Conservation (phyloP, 805 yeast species). For the Candida ovalis region DNA sequence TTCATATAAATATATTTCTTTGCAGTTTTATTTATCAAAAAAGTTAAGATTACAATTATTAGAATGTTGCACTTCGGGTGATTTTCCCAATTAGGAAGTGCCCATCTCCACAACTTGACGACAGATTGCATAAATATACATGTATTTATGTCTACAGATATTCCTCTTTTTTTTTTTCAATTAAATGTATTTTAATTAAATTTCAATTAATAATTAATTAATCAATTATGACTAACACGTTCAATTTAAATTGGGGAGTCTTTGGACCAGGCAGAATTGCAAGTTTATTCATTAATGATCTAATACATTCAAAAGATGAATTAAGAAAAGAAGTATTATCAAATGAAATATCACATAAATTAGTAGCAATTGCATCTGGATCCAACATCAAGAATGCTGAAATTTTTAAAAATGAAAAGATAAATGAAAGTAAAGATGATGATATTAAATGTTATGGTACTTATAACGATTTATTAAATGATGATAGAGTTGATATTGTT, state of each 20-base stretch:
- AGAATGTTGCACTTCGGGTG: too few species aligned
- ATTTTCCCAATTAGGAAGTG: too few species aligned
- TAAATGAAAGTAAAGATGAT: conserved; percentile 10
- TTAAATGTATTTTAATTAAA: not conserved
- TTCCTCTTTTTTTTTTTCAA: not conserved
- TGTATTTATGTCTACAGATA: too few species aligned
- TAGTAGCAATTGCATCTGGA: conserved; percentile 39
- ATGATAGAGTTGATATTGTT: conserved; percentile 40
- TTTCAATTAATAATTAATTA: not conserved
- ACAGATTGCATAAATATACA: too few species aligned
- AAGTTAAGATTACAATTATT: too few species aligned
- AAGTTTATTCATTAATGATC: conserved; percentile 37
- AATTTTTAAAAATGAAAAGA: conserved; percentile 11
- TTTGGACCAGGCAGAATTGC: conserved; percentile 49
- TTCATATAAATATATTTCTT: too few species aligned
- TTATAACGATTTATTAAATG: conserved; percentile 41
- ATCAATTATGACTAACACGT: too few species aligned
- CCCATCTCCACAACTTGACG: too few species aligned
- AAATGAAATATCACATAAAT: conserved; percentile 30
- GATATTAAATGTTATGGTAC: conserved; percentile 12
- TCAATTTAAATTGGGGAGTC: conserved; percentile 41
- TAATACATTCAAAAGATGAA: conserved; percentile 23
- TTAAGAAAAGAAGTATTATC: conserved; percentile 13
- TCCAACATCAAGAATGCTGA: conserved; percentile 28
- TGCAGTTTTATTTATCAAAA: too few species aligned